Percentiles rank a stretch among this genome's conserved stretches.
These are phyloP conservation scores for Ilyonectria destructans DNA, from an alignment of 2,329 filamentous ascomycete genomes.

Conservation along the genomic window DNA sequence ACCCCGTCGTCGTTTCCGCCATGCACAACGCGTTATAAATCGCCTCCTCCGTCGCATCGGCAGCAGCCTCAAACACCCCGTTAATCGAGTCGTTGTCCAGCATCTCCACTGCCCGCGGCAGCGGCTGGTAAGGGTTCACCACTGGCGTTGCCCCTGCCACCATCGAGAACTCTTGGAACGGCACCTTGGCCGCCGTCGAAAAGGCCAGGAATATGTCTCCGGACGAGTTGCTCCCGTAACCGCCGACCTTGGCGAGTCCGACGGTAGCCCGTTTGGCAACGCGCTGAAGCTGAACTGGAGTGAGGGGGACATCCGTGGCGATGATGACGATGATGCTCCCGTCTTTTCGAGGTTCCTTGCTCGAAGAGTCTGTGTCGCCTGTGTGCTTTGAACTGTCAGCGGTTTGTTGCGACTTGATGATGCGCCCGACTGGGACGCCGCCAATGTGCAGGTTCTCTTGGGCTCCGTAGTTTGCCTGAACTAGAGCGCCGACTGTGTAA, in stretches of 20 bases:
- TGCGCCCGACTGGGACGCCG: conserved; percentile 74
- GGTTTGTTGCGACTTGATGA: conserved; percentile 57
- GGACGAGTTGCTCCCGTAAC: conserved; percentile 73
- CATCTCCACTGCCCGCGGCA: conserved; percentile 31
- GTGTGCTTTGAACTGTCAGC: conserved; percentile 52
- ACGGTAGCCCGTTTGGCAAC: conserved; percentile 75
- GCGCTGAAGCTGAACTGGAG: conserved; percentile 57
- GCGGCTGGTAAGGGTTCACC: conserved; percentile 60
- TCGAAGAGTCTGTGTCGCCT: conserved; percentile 33
- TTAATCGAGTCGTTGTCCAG: conserved; percentile 74
- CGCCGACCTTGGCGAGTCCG: conserved; percentile 73
- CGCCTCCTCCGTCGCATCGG: conserved; percentile 76
- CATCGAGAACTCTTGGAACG: conserved; percentile 55
- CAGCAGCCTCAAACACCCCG: conserved; percentile 73
- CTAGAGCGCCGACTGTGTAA: conserved; percentile 75
- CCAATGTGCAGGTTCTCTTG: conserved; percentile 71
- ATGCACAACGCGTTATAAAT: conserved; percentile 77
- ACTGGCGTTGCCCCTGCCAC: conserved; percentile 48
- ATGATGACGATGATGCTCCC: conserved; percentile 57
- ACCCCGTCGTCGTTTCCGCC: conserved; percentile 72
- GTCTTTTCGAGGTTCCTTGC: conserved; percentile 52
- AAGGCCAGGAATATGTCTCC: conserved; percentile 80
- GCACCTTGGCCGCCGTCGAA: conserved; percentile 71
- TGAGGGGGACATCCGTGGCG: conserved; percentile 53
- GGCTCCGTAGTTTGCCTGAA: conserved; percentile 78